phyloP scores from a whole-genome alignment of 352 stramenopile genomes.

The Achlya hypogyna region DNA sequence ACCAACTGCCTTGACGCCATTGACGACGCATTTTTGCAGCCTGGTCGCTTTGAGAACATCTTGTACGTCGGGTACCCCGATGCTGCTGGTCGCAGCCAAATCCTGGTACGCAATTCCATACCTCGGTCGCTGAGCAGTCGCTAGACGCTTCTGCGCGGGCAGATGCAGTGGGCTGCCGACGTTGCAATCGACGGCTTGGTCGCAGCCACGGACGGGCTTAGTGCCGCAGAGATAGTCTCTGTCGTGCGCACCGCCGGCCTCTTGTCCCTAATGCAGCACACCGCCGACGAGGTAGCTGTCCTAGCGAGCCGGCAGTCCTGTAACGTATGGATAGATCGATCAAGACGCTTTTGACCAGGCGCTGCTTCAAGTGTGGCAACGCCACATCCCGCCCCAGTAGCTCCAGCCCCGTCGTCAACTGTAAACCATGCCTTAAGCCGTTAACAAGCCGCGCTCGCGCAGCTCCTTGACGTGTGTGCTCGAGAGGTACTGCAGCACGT shows the following conservation, averaged over 20 bases:
- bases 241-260: constrained; percentile 10
- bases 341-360: constrained; percentile 3
- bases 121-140: neutral
- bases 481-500: neutral
- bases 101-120: constrained; percentile 37
- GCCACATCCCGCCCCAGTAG: neutral
- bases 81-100: constrained; percentile 39
- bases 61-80: constrained; percentile 62
- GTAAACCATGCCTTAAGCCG: neutral
- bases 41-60: constrained; percentile 78
- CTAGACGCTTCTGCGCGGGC: neutral
- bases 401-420: neutral
- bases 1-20: constrained; percentile 71
- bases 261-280: neutral
- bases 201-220: constrained; percentile 45
- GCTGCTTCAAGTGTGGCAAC: constrained; percentile 7
- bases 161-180: constrained; percentile 60
- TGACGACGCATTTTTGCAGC: constrained; percentile 72
- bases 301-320: neutral
- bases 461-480: neutral
- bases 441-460: neutral
- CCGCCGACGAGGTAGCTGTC: neutral
- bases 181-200: constrained; percentile 43
- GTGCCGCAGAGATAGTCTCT: constrained; percentile 32
- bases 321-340: neutral